Evolutionary conservation across 2,329 filamentous ascomycete species (phyloP).

Genomic region (Leptographium flavum): DNA sequence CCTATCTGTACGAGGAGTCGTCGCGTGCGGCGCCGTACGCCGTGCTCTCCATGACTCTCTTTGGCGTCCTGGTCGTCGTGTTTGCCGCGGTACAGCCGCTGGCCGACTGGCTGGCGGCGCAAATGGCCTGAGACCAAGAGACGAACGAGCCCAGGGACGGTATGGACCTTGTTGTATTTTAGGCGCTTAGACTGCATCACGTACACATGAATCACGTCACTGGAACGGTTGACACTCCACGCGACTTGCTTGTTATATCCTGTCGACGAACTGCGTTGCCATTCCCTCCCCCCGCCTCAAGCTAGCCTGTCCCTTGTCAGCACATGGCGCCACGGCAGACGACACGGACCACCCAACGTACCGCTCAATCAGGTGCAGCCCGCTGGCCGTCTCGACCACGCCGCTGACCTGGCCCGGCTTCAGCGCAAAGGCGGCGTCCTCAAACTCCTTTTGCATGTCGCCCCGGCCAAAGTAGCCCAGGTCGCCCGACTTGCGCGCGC

Average conservation of each 20-base stretch:
- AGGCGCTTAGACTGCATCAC: too few species aligned
- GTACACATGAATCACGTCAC: too few species aligned
- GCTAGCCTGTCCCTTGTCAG: conserved; percentile 1
- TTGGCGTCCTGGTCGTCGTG: conserved; percentile 40
- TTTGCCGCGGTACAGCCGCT: conserved; percentile 35
- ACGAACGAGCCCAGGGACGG: not conserved
- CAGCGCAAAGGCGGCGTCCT: conserved; percentile 86
- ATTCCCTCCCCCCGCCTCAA: not conserved
- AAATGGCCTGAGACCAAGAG: conserved; percentile 16
- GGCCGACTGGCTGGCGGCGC: conserved; percentile 20
- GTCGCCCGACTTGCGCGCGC: conserved; percentile 84
- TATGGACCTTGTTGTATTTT: not conserved
- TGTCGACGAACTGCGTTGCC: not conserved
- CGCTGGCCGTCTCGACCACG: conserved; percentile 83
- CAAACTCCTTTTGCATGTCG: conserved; percentile 98
- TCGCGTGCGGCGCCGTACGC: conserved; percentile 41
- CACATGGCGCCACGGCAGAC: too few species aligned
- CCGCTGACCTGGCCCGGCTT: conserved; percentile 75
- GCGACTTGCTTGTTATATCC: not conserved
- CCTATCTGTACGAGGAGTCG: conserved; percentile 38
- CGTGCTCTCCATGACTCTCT: conserved; percentile 41
- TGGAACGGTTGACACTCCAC: too few species aligned
- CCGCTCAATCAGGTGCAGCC: conserved; percentile 92
- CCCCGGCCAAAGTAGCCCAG: conserved; percentile 87
- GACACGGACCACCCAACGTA: conserved; percentile 33